phyloP scores from a whole-genome alignment of 768 basidiomycete genomes.

The Macrocybe gigantea region DNA sequence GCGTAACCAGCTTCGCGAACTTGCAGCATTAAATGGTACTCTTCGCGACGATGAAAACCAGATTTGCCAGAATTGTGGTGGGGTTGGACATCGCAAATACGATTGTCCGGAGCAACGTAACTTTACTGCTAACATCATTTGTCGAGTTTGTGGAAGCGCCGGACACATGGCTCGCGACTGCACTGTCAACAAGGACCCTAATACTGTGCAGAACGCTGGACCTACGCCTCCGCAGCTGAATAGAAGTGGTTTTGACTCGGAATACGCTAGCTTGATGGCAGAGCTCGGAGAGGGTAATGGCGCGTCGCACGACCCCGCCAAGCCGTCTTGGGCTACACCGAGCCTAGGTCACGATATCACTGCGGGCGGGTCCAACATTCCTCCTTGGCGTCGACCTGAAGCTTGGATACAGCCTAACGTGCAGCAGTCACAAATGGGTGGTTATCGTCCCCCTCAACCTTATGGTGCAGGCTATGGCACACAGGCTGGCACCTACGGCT shows the following conservation, averaged over 20 bases:
- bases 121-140: conserved; percentile 99
- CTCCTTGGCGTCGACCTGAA: conserved; percentile 90
- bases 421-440: conserved; percentile 42
- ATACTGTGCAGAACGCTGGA: conserved; percentile 44
- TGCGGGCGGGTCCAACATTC: conserved; percentile 73
- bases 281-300: conserved; percentile 86
- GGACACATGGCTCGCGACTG: conserved; percentile 99
- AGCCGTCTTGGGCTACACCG: conserved; percentile 47
- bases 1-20: conserved; percentile 95
- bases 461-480: conserved; percentile 40
- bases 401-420: conserved; percentile 65
- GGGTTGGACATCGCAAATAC: conserved; percentile 94
- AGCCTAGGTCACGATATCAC: conserved; percentile 59
- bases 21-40: conserved; percentile 96
- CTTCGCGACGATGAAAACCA: conserved; percentile 99
- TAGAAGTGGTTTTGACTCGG: conserved; percentile 89
- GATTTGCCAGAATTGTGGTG: conserved; percentile 95
- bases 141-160: conserved; percentile 95
- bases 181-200: conserved; percentile 87
- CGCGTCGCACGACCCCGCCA: conserved; percentile 42
- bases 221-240: conserved; percentile 45
- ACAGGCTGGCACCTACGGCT: conserved; percentile 36
- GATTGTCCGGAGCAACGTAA: conserved; percentile 98
- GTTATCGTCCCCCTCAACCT: conserved; percentile 66
- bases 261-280: conserved; percentile 96